These are phyloP conservation scores for Poa annua DNA, from an alignment of 176 grass and related monocot genomes.

Conservation along the genomic window DNA sequence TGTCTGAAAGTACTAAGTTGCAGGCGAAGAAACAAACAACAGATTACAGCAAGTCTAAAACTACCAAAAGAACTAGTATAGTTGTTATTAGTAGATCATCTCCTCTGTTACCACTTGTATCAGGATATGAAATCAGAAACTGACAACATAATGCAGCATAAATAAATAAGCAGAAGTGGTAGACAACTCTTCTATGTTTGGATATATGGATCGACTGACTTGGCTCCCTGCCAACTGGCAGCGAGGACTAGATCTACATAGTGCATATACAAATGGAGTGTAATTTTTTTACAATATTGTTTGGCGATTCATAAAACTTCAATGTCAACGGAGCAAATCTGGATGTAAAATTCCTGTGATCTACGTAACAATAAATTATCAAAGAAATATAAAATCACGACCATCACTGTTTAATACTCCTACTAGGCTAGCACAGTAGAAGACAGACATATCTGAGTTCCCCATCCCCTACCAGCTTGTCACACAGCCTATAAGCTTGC, in stretches of 20 bases:
- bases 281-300: not conserved
- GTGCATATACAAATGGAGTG: not conserved
- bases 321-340: not conserved
- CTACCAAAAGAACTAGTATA: not conserved
- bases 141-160: not conserved
- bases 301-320: not conserved
- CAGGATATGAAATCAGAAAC: not conserved
- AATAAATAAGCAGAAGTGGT: not conserved
- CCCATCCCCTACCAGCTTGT: not conserved
- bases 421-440: too few species aligned
- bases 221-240: not conserved
- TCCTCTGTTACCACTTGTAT: not conserved
- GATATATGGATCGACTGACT: too few species aligned
- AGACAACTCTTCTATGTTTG: not conserved
- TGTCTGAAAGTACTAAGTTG: constrained; percentile 18
- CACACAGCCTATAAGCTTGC: not conserved
- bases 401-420: too few species aligned
- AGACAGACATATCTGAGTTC: not conserved
- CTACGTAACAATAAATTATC: not conserved
- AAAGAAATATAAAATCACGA: too few species aligned
- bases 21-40: not conserved
- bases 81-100: not conserved
- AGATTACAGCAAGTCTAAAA: not conserved
- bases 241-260: not conserved
- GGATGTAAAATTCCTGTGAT: not conserved